Percentiles rank a stretch among this genome's conserved stretches.
Evolutionary conservation across 306 rosid genomes (phyloP).

Genomic region (Fagus sylvatica): DNA sequence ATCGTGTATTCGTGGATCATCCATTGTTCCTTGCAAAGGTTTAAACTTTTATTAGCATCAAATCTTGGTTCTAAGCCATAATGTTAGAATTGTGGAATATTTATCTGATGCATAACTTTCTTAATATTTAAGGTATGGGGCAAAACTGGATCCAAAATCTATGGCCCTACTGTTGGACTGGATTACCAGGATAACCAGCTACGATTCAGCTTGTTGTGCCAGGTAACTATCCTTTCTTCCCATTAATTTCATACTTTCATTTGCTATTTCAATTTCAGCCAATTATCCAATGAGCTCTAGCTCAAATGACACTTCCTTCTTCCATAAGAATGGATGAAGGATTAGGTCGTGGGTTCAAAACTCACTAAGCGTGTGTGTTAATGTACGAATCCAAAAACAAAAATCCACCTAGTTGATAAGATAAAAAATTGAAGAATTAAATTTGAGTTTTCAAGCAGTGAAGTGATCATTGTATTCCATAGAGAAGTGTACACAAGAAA

Average conservation of each 20-base stretch:
- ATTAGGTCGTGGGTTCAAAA: too few species aligned
- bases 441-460: not conserved
- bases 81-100: not conserved
- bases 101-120: not conserved
- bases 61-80: not conserved
- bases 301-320: too few species aligned
- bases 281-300: too few species aligned
- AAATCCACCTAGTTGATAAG: not conserved
- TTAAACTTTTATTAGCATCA: slow-evolving; percentile 11
- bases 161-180: slow-evolving; percentile 60
- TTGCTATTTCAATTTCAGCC: not conserved
- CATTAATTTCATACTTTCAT: not conserved
- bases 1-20: slow-evolving; percentile 79
- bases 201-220: slow-evolving; percentile 76
- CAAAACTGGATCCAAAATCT: slow-evolving; percentile 66
- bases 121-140: slow-evolving; percentile 70
- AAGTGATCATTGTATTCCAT: not conserved
- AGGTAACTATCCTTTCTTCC: slow-evolving; percentile 37
- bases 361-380: too few species aligned
- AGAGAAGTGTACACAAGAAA: not conserved
- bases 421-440: not conserved
- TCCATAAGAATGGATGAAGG: too few species aligned
- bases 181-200: slow-evolving; percentile 72
- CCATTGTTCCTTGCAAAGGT: slow-evolving; percentile 73
- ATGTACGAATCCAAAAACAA: too few species aligned